Evolutionary conservation across 2,329 filamentous ascomycete species (phyloP).

Genomic region (Stagonosporopsis chrysanthemi): DNA sequence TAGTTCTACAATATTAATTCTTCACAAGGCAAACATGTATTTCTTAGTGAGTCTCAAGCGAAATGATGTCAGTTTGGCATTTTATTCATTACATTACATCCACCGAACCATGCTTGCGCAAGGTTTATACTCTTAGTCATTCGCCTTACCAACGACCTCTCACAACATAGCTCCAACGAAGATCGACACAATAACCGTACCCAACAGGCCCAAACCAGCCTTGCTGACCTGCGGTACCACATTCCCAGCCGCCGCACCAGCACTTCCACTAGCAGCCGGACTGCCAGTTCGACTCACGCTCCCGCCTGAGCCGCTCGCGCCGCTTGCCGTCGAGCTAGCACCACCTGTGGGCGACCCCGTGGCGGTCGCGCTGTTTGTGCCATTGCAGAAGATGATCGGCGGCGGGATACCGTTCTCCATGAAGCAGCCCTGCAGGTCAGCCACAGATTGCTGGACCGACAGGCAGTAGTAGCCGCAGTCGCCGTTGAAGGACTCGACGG

Average conservation of each 20-base stretch:
- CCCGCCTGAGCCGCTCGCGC: conserved; percentile 20
- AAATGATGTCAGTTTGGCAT: not conserved
- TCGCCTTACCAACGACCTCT: not conserved
- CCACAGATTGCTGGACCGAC: conserved; percentile 34
- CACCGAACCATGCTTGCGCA: not conserved
- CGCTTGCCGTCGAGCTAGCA: conserved; percentile 16
- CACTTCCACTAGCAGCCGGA: conserved; percentile 15
- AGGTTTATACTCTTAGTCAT: not conserved
- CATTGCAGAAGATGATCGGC: conserved; percentile 35
- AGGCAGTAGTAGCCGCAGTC: conserved; percentile 44
- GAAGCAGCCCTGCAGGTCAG: conserved; percentile 39
- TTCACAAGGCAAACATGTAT: not conserved
- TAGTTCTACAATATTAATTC: conserved; percentile 1
- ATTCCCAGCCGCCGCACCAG: conserved; percentile 26
- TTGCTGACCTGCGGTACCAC: conserved; percentile 35
- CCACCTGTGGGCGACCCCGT: conserved; percentile 31
- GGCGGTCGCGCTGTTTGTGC: conserved; percentile 36
- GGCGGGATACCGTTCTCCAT: conserved; percentile 36
- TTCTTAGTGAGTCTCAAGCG: not conserved
- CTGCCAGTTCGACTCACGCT: conserved; percentile 12
- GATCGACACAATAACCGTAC: conserved; percentile 36
- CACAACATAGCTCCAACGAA: conserved; percentile 41
- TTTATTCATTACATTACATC: not conserved
- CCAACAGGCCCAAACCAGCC: conserved; percentile 38
- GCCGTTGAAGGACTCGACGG: conserved; percentile 40